Percentiles rank a stretch among this genome's conserved stretches.
Evolutionary conservation across 179 eudicot genomes (phyloP).

Genomic region (Heliamphora pulchella): DNA sequence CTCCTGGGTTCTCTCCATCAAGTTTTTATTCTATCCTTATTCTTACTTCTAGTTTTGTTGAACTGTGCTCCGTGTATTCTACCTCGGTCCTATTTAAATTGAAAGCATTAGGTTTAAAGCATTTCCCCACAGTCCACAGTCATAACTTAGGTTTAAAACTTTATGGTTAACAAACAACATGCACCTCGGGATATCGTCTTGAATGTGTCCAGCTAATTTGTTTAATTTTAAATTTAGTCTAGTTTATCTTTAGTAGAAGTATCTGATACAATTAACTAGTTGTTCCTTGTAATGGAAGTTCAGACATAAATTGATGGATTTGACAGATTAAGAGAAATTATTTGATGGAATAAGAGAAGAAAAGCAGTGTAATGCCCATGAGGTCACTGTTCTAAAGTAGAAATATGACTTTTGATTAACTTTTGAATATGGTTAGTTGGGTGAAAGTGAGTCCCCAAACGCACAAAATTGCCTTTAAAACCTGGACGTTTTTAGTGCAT

Average conservation of each 20-base stretch:
- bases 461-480: not conserved
- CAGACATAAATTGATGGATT: not conserved
- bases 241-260: not conserved
- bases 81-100: not conserved
- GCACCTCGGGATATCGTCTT: not conserved
- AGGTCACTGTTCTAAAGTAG: not conserved
- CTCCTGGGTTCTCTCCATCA: conserved; percentile 1
- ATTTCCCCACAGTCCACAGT: not conserved
- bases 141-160: not conserved
- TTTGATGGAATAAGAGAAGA: not conserved
- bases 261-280: not conserved
- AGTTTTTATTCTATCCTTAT: not conserved
- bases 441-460: not conserved
- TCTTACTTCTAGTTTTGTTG: not conserved
- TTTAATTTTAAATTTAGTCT: not conserved
- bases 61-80: not conserved
- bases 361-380: not conserved
- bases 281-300: not conserved
- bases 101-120: not conserved
- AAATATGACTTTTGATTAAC: conserved; percentile 4
- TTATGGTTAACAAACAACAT: not conserved
- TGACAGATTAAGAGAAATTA: not conserved
- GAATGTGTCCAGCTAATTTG: not conserved
- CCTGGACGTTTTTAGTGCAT: not conserved
- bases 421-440: not conserved